A percentile compares a stretch with the other conserved stretches of the same genome.
Evolutionary conservation across 257 asterid genomes (phyloP).

Genomic region (Linaria vulgaris): DNA sequence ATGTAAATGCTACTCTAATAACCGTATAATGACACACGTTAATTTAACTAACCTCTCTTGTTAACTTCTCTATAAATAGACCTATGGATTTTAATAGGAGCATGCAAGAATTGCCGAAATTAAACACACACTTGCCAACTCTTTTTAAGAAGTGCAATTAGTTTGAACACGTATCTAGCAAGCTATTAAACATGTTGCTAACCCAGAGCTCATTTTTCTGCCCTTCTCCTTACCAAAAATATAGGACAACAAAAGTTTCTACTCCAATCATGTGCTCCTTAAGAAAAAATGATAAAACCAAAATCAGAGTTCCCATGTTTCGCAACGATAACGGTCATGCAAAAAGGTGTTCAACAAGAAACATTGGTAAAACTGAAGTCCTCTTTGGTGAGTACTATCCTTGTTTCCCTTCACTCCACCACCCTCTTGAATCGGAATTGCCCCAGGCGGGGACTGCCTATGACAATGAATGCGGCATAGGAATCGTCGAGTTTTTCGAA

Average conservation of each 20-base stretch:
- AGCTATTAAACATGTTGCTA: not conserved
- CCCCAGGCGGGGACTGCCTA: not conserved
- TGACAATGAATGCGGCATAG: slow-evolving; percentile 31
- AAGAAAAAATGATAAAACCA: not conserved
- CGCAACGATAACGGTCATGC: not conserved
- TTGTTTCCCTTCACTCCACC: slow-evolving; percentile 11
- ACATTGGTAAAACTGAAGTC: not conserved
- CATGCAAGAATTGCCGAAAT: no score
- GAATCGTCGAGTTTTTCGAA: slow-evolving; percentile 39
- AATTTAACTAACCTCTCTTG: no score
- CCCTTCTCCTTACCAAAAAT: not conserved
- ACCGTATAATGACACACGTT: no score
- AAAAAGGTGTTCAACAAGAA: not conserved
- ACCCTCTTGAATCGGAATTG: slow-evolving; percentile 22
- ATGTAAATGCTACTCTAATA: no score
- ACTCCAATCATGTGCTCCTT: not conserved
- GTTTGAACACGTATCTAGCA: no score
- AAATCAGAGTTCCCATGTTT: slow-evolving; percentile 8
- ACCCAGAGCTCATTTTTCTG: not conserved
- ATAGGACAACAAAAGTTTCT: slow-evolving; percentile 6
- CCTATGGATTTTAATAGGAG: no score
- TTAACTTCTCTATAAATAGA: no score
- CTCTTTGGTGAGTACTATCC: no score
- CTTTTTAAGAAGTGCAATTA: no score
- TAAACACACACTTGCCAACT: no score